Base-by-base conservation (phyloP, 2,329 filamentous ascomycete genomes). In the Cordyceps javanica region DNA sequence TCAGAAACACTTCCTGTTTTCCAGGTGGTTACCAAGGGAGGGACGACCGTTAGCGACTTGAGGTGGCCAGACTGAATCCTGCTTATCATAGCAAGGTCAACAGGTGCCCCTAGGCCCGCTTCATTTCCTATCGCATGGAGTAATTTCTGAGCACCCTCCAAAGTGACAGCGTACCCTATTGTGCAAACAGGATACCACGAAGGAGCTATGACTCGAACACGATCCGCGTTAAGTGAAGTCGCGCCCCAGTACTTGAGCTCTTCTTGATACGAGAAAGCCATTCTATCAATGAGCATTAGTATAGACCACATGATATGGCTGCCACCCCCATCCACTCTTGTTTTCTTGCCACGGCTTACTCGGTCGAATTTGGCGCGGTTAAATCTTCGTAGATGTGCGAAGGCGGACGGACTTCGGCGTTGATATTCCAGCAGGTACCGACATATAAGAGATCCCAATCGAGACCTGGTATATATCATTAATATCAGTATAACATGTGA, bases 231-330 rank as follows among this genome's bases (percentile, higher is more conserved):
- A 3, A 19, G 8, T n/a, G 48, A 10, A 14, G 3, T 9, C 19
- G 48, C 48, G 6, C 48, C 48, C 48, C 48, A 51, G 8, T 51
- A 51, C 23, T 51, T 34, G 14, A 51, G 48, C 34, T 51, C 48
- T 6, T 51, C 39, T n/a, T n/a, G n/a, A n/a, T n/a, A 39, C 3
- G 48, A 32, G 19, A 16, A 39, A 10, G 34, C n/a, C 16, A 51
- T 39, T 28, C 48, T 39, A 39, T 3, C 2, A 1, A 8, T 36
- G 3, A 16, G 9, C 1, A 19, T 51, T 26, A 51, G 48, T 16
- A 19, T 30, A 32, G 7, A 46, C 19, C 8, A 46, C 7, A n/a
- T 26, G 25, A 26, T 25, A 46, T n/a, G n/a, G n/a, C n/a, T n/a
- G n/a, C n/a, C n/a, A n/a, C n/a, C n/a, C n/a, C n/a, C n/a, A 16